Evolutionary conservation across 176 grass and related monocot genomes (phyloP).

Genomic region (Lolium rigidum): DNA sequence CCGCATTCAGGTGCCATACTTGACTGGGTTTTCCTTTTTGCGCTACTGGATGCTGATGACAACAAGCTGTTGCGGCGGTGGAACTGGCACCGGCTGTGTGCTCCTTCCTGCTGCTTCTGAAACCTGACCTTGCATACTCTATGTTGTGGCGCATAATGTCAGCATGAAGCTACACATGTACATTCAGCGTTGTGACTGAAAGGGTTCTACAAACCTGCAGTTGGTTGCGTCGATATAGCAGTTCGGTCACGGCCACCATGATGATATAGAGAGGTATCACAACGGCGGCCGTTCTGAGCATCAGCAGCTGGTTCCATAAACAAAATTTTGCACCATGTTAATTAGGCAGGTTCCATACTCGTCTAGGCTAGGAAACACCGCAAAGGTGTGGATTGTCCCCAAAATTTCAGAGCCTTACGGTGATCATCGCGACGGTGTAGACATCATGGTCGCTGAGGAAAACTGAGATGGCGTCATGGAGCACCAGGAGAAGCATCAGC

Average conservation of each 20-base stretch:
- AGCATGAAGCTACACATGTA: background rate
- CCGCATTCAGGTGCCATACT: background rate
- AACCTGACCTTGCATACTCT: conserved; percentile 31
- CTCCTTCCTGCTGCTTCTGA: conserved; percentile 20
- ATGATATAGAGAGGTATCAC: conserved; percentile 69
- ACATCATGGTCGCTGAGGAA: conserved; percentile 37
- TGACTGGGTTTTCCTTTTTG: background rate
- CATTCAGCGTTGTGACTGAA: background rate
- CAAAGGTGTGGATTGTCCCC: no score
- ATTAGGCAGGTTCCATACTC: background rate
- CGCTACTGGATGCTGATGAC: conserved; percentile 46
- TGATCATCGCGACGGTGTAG: conserved; percentile 52
- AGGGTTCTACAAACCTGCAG: conserved; percentile 45
- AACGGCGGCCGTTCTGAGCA: conserved; percentile 63
- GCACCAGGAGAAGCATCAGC: conserved; percentile 63
- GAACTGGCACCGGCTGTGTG: conserved; percentile 26
- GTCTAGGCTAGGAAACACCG: background rate
- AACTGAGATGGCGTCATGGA: conserved; percentile 59
- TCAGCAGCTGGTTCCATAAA: conserved; percentile 43
- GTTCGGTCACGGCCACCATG: conserved; percentile 41
- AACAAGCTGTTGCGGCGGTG: conserved; percentile 18
- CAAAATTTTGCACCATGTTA: background rate
- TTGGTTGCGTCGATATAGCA: conserved; percentile 46
- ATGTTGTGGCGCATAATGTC: background rate
- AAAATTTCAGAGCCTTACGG: conserved; percentile 44